Evolutionary conservation across 2,329 filamentous ascomycete species (phyloP).

Genomic region (Talaromyces verruculosus): DNA sequence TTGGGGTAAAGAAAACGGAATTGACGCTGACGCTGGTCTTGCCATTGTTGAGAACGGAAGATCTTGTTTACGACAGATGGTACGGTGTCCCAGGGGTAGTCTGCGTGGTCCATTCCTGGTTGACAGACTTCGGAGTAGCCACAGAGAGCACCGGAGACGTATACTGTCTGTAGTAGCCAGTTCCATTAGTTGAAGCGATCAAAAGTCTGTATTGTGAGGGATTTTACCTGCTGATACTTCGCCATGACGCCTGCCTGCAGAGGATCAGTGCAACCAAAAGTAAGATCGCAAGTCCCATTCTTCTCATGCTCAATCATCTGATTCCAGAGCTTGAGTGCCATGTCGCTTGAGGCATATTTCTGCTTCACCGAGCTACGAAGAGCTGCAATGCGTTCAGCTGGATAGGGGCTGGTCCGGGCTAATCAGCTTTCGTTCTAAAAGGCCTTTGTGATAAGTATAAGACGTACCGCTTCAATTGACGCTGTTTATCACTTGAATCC

Average conservation of each 20-base stretch:
- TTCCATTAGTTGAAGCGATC: no score
- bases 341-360: slow-evolving; percentile 6
- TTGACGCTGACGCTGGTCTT: background rate
- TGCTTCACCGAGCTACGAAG: slow-evolving; percentile 4
- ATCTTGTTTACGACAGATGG: background rate
- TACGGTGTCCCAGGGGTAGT: slow-evolving; percentile 9
- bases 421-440: background rate
- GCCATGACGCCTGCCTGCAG: background rate
- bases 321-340: slow-evolving; percentile 5
- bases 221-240: slow-evolving; percentile 2
- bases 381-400: slow-evolving; percentile 6
- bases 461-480: slow-evolving; percentile 1
- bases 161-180: background rate
- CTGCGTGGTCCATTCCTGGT: slow-evolving; percentile 6
- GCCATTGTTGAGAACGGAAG: background rate
- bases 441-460: background rate
- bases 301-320: background rate
- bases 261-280: slow-evolving; percentile 3
- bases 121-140: background rate
- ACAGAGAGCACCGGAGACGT: background rate
- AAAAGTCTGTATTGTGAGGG: no score
- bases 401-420: background rate
- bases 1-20: background rate
- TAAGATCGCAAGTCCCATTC: background rate
- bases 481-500: slow-evolving; percentile 4